Evolutionary conservation across 164 flowering plant genomes (phyloP), one percentile per base, ranked within the genome.

Genomic region (Vitis rupestris): DNA sequence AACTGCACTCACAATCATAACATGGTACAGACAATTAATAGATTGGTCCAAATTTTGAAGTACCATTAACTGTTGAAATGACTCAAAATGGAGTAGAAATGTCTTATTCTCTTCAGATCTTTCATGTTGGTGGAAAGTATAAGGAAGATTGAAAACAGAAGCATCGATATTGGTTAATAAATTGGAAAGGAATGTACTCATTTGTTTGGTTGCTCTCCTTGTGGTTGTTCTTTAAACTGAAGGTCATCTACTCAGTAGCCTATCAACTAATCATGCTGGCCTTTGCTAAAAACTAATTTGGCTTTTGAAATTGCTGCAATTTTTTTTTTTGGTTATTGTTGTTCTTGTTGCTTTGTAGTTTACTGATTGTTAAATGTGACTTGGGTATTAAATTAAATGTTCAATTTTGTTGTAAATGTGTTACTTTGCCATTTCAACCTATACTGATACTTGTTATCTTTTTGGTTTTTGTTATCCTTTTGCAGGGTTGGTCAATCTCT

Each of bases 401-500:
- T 54, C 59, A 66, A 56, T 58, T 59, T 56, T 31, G 19, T 23
- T 29, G 15, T 47, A 30, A 13, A 72, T 1, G 17, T 56, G 29
- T 31, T 65, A 55, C 49, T 16, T 47, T 50, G 10, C 19, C 50
- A 57, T 67, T 48, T 47, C 17, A 52, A 23, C 48, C 37, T 23
- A 56, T 47, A 49, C 72, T 71, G 49, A 69, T 56, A 8, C 17
- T 57, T 73, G 11, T 73, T 17, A 11, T 56, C 10, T 57, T 67
- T 70, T 68, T 50, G 50, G 4, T 62, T 66, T 72, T 51, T 76
- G 30, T 74, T 71, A 4, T 66, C 52, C 15, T 64, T 70, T 68
- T 82, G 74, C 92, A 93, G 98, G 97, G 44, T 72, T 93, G 78
- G 91, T 83, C 63, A 91, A 93, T 79, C 98, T 93, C 79, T 88